A percentile compares a stretch with the other conserved stretches of the same genome.
phyloP scores from a whole-genome alignment of 164 flowering plant genomes.

The Chimonanthus praecox region DNA sequence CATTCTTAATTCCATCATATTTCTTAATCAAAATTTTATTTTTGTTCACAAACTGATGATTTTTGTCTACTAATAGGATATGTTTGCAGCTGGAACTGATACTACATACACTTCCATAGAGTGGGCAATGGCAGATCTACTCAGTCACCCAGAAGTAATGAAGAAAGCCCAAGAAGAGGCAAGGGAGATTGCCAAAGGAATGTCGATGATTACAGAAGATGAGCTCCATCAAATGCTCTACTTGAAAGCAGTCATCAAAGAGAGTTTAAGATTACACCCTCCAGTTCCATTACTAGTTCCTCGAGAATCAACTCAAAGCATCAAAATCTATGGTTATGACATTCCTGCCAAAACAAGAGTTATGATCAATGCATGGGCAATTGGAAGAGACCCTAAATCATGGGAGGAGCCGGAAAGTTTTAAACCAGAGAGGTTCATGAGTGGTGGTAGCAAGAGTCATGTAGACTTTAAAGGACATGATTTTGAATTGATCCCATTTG shows the following conservation, averaged over 20 bases:
- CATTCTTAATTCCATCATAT: too few species aligned
- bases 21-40: too few species aligned
- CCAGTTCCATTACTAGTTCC: slow-evolving; percentile 8
- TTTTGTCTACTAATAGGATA: slow-evolving; percentile 19
- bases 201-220: slow-evolving; percentile 16
- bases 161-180: slow-evolving; percentile 26
- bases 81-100: slow-evolving; percentile 34
- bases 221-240: slow-evolving; percentile 21
- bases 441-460: background rate
- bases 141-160: slow-evolving; percentile 28
- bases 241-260: slow-evolving; percentile 27
- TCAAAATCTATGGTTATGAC: slow-evolving; percentile 6
- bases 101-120: slow-evolving; percentile 19
- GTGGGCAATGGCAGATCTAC: slow-evolving; percentile 41
- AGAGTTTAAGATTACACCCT: slow-evolving; percentile 10
- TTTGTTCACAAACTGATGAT: too few species aligned
- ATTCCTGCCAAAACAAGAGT: slow-evolving; percentile 13
- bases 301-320: background rate
- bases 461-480: slow-evolving; percentile 10
- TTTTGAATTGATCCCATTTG: slow-evolving; percentile 10
- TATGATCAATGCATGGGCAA: slow-evolving; percentile 14
- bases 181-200: slow-evolving; percentile 6
- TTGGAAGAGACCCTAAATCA: slow-evolving; percentile 12
- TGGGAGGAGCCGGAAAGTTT: slow-evolving; percentile 8
- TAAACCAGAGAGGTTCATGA: slow-evolving; percentile 11